phyloP scores from a whole-genome alignment of 2,329 filamentous ascomycete species.

The Neoscytalidium dimidiatum region DNA sequence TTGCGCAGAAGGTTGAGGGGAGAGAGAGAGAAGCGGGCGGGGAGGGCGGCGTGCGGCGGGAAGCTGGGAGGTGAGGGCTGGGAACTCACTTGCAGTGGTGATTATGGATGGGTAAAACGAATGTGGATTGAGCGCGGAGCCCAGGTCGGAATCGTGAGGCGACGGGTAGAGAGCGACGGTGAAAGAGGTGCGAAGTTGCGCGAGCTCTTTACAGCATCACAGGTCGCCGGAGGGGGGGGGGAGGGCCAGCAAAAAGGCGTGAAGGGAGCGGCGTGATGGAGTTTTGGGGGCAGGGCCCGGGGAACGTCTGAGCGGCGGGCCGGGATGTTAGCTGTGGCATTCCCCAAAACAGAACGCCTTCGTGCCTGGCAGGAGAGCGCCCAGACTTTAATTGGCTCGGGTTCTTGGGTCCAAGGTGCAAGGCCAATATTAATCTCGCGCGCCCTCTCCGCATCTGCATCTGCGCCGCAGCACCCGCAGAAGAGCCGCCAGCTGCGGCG shows the following conservation, averaged over 20 bases:
- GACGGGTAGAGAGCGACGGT: background rate
- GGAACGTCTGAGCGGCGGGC: conserved; percentile 3
- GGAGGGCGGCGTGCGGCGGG: background rate
- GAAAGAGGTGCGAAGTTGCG: conserved; percentile 1
- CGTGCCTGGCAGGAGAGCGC: conserved; percentile 16
- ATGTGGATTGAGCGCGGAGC: conserved; percentile 3
- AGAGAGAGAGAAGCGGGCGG: background rate
- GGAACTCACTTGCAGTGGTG: background rate
- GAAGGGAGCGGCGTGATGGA: conserved; percentile 7
- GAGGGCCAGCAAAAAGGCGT: conserved; percentile 6
- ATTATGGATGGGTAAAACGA: background rate
- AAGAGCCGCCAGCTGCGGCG: background rate
- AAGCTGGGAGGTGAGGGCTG: background rate
- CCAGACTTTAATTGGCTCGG: conserved; percentile 13
- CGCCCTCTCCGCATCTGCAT: background rate
- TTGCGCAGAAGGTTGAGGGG: background rate
- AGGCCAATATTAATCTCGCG: conserved; percentile 16
- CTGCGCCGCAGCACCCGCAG: background rate
- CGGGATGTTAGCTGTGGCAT: conserved; percentile 16
- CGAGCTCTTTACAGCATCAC: conserved; percentile 13
- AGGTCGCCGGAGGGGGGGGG: background rate
- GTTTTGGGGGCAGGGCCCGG: conserved; percentile 10
- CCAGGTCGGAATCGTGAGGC: background rate
- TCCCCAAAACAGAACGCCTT: conserved; percentile 19
- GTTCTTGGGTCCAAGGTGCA: background rate